Evolutionary conservation across 148 eudicot species (phyloP).

Genomic region (Bassia scoparia): DNA sequence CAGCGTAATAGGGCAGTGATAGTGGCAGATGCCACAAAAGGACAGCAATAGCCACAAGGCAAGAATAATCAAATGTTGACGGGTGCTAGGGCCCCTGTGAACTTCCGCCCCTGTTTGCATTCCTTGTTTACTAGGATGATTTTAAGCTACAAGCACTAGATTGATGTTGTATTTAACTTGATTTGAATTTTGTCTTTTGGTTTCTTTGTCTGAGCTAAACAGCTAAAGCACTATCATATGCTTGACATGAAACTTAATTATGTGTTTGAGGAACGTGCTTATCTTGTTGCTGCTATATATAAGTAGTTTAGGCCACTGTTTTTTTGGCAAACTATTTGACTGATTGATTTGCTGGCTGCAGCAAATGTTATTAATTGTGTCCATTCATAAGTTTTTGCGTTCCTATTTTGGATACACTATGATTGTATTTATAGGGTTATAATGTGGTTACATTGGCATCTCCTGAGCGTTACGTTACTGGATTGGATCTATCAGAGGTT

Average conservation of each 20-base stretch:
- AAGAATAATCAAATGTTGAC: too few relatives aligned
- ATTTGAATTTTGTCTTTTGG: background rate
- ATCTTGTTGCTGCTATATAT: background rate
- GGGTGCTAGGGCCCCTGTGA: too few relatives aligned
- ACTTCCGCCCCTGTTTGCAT: too few relatives aligned
- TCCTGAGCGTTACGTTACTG: constrained; percentile 68
- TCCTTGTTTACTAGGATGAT: background rate
- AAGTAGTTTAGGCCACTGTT: background rate
- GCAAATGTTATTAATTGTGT: background rate
- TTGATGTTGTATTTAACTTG: background rate
- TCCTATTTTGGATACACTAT: background rate
- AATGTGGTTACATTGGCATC: constrained; percentile 73
- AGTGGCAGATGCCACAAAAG: too few relatives aligned
- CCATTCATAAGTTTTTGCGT: background rate
- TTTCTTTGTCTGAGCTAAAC: background rate
- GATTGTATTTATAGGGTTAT: constrained; percentile 53
- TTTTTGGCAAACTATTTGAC: background rate
- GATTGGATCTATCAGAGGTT: constrained; percentile 62
- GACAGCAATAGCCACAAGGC: too few relatives aligned
- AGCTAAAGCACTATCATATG: too few relatives aligned
- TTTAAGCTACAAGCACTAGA: background rate
- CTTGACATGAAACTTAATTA: background rate
- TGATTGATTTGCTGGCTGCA: constrained; percentile 4
- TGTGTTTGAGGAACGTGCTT: background rate
- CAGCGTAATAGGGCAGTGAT: too few relatives aligned